Evolutionary conservation across 2,329 filamentous ascomycete genomes (phyloP).

Genomic region (Lasiodiplodia theobromae): DNA sequence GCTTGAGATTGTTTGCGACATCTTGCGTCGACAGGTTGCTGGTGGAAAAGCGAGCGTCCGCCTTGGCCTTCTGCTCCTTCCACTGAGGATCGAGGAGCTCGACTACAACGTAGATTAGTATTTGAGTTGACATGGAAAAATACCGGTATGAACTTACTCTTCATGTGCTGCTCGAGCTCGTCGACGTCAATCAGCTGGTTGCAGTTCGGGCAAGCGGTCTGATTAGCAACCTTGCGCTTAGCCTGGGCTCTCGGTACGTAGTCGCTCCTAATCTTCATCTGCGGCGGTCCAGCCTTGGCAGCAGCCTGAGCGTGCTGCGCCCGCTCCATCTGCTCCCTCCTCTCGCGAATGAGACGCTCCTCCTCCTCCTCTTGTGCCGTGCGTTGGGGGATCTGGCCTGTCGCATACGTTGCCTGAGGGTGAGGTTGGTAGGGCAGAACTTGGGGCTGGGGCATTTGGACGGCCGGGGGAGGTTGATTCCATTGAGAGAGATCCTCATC

Average conservation of each 20-base stretch:
- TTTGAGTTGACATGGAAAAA: background rate
- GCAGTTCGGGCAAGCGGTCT: slow-evolving; percentile 89
- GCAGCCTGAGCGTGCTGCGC: slow-evolving; percentile 82
- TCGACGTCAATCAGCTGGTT: slow-evolving; percentile 85
- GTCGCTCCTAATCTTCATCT: slow-evolving; percentile 92
- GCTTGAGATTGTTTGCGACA: slow-evolving; percentile 92
- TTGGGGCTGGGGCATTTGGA: slow-evolving; percentile 42
- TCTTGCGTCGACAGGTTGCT: slow-evolving; percentile 87
- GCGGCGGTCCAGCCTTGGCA: slow-evolving; percentile 69
- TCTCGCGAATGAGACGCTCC: slow-evolving; percentile 45
- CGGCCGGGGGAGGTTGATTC: slow-evolving; percentile 38
- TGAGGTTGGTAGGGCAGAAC: slow-evolving; percentile 37
- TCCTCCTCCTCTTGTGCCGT: slow-evolving; percentile 50
- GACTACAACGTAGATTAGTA: slow-evolving; percentile 57
- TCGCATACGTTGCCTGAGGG: slow-evolving; percentile 40
- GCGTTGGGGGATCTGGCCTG: slow-evolving; percentile 40
- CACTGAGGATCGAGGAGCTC: slow-evolving; percentile 92
- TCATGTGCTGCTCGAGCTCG: slow-evolving; percentile 91
- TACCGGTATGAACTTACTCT: slow-evolving; percentile 62
- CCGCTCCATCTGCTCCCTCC: slow-evolving; percentile 61
- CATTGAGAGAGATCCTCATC: slow-evolving; percentile 41
- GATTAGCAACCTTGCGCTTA: slow-evolving; percentile 69
- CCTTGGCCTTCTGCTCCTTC: slow-evolving; percentile 94
- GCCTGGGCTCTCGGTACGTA: slow-evolving; percentile 86
- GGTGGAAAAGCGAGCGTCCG: slow-evolving; percentile 81